Conservation (phyloP, 371 early-diverging fungal species). For the Rhizopus delemar region DNA sequence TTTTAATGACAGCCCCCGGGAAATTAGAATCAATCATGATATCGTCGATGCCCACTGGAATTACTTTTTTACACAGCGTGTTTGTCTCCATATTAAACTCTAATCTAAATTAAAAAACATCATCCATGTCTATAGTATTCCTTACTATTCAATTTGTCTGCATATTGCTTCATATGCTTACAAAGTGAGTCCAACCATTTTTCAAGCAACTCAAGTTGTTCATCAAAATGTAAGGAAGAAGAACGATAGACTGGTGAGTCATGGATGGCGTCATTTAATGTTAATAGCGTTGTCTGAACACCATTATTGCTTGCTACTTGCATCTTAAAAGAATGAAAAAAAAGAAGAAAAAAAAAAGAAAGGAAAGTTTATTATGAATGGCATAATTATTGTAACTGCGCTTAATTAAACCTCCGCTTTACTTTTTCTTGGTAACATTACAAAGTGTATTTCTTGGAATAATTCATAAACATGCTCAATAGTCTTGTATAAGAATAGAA, state of each 20-base stretch:
- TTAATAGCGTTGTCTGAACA: slow-evolving; percentile 31
- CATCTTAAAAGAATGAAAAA: background rate
- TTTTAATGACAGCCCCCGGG: slow-evolving; percentile 46
- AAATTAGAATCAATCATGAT: slow-evolving; percentile 48
- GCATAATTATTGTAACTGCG: no score
- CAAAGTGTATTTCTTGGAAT: no score
- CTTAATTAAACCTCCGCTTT: no score
- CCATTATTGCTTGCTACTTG: slow-evolving; percentile 5
- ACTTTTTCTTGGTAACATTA: no score
- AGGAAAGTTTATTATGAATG: background rate
- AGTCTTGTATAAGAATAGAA: no score
- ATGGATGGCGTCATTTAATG: slow-evolving; percentile 61
- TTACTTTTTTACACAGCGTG: slow-evolving; percentile 30
- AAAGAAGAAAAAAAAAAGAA: background rate
- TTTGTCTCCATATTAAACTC: slow-evolving; percentile 36
- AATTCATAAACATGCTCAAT: no score
- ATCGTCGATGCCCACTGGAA: slow-evolving; percentile 37
- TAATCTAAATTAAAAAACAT: background rate
- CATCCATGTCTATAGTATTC: background rate
- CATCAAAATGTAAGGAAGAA: slow-evolving; percentile 62
- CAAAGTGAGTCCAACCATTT: slow-evolving; percentile 64
- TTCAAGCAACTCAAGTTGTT: slow-evolving; percentile 65
- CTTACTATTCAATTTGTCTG: slow-evolving; percentile 52
- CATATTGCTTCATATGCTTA: slow-evolving; percentile 46
- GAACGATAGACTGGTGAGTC: slow-evolving; percentile 75